Conservation (phyloP, 345 rosid genomes). For the Melaleuca quinquenervia region DNA sequence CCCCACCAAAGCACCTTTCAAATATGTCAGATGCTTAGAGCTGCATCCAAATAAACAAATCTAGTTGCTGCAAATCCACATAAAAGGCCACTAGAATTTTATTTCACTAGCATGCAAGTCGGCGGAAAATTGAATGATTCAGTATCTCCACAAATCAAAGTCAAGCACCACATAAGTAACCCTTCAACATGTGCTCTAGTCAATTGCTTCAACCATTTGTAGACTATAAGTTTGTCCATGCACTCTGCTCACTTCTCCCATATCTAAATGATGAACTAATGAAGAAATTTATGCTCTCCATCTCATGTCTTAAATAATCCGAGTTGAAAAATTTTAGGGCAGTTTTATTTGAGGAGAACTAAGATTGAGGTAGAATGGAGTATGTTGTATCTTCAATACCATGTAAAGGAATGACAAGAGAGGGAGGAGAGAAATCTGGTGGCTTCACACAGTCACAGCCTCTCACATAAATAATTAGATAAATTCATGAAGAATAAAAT, state of each 20-base stretch:
- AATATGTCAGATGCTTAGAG: background rate
- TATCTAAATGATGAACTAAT: background rate
- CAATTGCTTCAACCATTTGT: background rate
- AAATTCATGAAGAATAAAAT: background rate
- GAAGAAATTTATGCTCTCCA: background rate
- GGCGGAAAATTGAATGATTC: background rate
- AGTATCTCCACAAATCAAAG: background rate
- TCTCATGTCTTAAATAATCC: background rate
- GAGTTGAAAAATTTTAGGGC: background rate
- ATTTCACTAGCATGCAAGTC: background rate
- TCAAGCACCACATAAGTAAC: background rate
- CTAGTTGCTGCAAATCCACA: background rate
- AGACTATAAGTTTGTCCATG: background rate
- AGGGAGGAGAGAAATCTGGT: conserved; percentile 1
- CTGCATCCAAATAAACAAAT: background rate
- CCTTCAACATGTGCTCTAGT: background rate
- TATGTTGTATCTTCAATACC: background rate
- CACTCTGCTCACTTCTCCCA: background rate
- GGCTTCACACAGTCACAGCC: background rate
- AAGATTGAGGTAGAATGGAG: background rate
- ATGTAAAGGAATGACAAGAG: background rate
- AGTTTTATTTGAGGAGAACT: background rate
- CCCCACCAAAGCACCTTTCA: background rate
- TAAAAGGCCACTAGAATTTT: background rate
- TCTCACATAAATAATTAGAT: background rate